Evolutionary conservation across 2,329 filamentous ascomycete species (phyloP), one percentile per base, ranked within the genome.

Genomic region (Aspergillus melleus): DNA sequence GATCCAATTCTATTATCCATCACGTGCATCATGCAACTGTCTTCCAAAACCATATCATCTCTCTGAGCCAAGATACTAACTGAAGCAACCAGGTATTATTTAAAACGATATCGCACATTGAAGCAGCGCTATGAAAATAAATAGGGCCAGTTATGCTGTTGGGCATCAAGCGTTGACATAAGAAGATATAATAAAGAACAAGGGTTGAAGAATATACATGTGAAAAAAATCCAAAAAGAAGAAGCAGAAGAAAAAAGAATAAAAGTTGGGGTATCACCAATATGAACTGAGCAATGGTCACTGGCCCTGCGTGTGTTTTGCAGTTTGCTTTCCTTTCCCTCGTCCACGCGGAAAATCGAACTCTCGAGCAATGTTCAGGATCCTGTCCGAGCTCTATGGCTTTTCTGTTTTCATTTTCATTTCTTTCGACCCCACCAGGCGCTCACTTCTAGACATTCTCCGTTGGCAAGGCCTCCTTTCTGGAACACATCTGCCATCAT

Each of bases 401-500:
- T 76, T 12, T 55, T 70, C 26, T 29, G 4, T 29, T 29, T 29
- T 29, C 26, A 29, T 29, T 29, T 29, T 29, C 26, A 82, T 66
- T 76, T 78, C 72, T 87, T 88, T 64, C 79, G 80, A 55, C 83
- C 85, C 85, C 85, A 88, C 86, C 85, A 88, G 16, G 85, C 84
- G 49, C 86, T 86, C 60, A 87, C 76, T 74, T 88, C 86, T 20
- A 97, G 79, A 75, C 92, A 96, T 76, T 97, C 93, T 52, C 93
- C 92, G 80, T 87, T 92, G 52, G 86, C 87, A 19, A 90, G 88
- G 20, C 91, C 90, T 57, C 87, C 88, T 61, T 94, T 89, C 73
- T 89, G 87, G 71, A 96, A 83, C 70, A 97, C 77, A 75, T 95
- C 90, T 51, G 86, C 85, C 84, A 92, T 94, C 89, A 96, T 91